Evolutionary conservation across 129 eudicot species (phyloP).

Genomic region (Glebionis coronaria): DNA sequence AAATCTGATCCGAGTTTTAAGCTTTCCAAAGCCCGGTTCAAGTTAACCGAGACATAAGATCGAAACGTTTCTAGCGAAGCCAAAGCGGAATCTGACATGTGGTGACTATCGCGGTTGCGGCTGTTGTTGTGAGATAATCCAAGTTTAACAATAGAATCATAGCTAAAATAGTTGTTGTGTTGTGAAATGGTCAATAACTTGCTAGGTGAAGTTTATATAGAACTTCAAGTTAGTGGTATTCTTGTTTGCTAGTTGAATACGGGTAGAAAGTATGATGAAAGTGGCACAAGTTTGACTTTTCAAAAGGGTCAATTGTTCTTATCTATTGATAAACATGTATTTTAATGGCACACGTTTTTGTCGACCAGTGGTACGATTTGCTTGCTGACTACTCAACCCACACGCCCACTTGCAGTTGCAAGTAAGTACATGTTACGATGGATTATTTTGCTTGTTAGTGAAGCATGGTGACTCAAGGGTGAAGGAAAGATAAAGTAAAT

Average conservation of each 20-base stretch:
- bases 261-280: background rate
- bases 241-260: slow-evolving; percentile 16
- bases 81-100: slow-evolving; percentile 22
- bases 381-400: slow-evolving; percentile 23
- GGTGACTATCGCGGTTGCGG: slow-evolving; percentile 15
- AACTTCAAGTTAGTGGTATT: slow-evolving; percentile 21
- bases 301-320: slow-evolving; percentile 35
- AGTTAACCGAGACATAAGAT: slow-evolving; percentile 29
- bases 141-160: slow-evolving; percentile 43
- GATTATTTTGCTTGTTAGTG: slow-evolving; percentile 11
- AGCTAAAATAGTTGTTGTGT: background rate
- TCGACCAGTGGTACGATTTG: slow-evolving; percentile 17
- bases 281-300: slow-evolving; percentile 22
- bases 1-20: slow-evolving; percentile 35
- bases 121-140: slow-evolving; percentile 31
- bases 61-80: slow-evolving; percentile 45
- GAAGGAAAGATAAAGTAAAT: background rate
- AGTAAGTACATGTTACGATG: background rate
- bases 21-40: slow-evolving; percentile 21
- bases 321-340: slow-evolving; percentile 23
- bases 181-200: slow-evolving; percentile 24
- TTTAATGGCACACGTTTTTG: slow-evolving; percentile 28
- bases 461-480: background rate
- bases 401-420: slow-evolving; percentile 14
- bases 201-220: slow-evolving; percentile 35